Percentiles rank a stretch among this genome's conserved stretches.
phyloP scores from a whole-genome alignment of 2,329 filamentous ascomycete species.

The Diplodia seriata region DNA sequence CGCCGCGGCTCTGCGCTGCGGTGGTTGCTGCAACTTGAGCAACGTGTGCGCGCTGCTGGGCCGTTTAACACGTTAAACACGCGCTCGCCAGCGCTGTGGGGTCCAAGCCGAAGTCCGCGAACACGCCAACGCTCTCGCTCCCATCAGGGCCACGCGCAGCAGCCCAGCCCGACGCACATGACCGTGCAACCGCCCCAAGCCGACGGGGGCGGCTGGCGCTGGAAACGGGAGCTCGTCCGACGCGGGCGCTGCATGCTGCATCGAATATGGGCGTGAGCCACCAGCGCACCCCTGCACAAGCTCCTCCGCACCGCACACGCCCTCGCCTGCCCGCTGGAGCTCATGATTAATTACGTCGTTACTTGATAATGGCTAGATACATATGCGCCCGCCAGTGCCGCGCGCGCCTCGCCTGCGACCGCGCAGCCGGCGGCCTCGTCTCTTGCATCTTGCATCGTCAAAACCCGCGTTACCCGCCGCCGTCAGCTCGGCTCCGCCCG shows the following conservation, averaged over 20 bases:
- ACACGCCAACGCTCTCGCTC: slow-evolving; percentile 18
- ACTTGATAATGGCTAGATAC: slow-evolving; percentile 3
- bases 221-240: neutral
- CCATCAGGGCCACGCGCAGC: slow-evolving; percentile 24
- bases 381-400: neutral
- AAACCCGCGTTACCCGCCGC: slow-evolving; percentile 29
- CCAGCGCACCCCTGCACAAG: neutral
- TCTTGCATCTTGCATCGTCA: slow-evolving; percentile 2
- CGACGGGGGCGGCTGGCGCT: neutral
- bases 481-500: slow-evolving; percentile 32
- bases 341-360: slow-evolving; percentile 24
- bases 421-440: neutral
- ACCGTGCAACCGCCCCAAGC: slow-evolving; percentile 7
- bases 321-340: neutral
- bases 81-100: slow-evolving; percentile 15
- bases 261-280: slow-evolving; percentile 1
- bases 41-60: slow-evolving; percentile 21
- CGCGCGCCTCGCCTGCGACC: neutral
- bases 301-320: neutral
- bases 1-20: slow-evolving; percentile 25
- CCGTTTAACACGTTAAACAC: slow-evolving; percentile 23
- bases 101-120: neutral
- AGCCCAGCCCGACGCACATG: slow-evolving; percentile 28
- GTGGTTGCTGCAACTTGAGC: neutral
- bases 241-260: slow-evolving; percentile 1